Evolutionary conservation across 2,329 filamentous ascomycete species (phyloP).

Genomic region (Aphanoascus verrucosus): DNA sequence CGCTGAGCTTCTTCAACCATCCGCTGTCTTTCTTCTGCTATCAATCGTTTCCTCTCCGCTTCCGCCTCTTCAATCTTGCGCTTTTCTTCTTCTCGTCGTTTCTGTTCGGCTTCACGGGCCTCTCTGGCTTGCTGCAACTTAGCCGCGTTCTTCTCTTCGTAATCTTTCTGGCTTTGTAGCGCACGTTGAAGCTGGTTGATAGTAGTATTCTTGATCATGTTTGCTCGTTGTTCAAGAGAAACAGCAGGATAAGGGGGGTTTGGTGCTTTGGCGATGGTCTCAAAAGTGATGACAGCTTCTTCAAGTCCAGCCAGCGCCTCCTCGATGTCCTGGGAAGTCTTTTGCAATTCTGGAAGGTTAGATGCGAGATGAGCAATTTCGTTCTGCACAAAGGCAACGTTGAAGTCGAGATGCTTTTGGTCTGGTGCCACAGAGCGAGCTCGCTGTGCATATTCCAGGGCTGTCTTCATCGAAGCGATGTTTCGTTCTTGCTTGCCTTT

Average conservation of each 20-base stretch:
- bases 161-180: conserved; percentile 73
- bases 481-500: conserved; percentile 61
- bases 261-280: conserved; percentile 49
- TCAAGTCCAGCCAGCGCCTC: conserved; percentile 71
- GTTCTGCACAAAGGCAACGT: conserved; percentile 94
- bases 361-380: conserved; percentile 78
- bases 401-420: conserved; percentile 89
- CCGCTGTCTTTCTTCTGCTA: conserved; percentile 73
- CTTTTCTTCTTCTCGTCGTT: conserved; percentile 65
- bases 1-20: conserved; percentile 67
- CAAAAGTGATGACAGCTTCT: conserved; percentile 64
- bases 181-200: conserved; percentile 81
- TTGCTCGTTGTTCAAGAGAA: conserved; percentile 87
- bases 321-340: conserved; percentile 69
- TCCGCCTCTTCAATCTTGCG: conserved; percentile 57
- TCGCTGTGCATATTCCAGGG: conserved; percentile 52
- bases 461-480: conserved; percentile 51
- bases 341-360: conserved; percentile 60
- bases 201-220: conserved; percentile 94
- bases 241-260: conserved; percentile 77
- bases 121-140: conserved; percentile 73
- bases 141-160: conserved; percentile 84
- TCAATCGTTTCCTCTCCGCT: conserved; percentile 63
- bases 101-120: conserved; percentile 68
- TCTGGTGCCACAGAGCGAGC: conserved; percentile 70